Base-by-base conservation (phyloP, 2,329 filamentous ascomycete genomes). In the Cladobotryum protrusum region DNA sequence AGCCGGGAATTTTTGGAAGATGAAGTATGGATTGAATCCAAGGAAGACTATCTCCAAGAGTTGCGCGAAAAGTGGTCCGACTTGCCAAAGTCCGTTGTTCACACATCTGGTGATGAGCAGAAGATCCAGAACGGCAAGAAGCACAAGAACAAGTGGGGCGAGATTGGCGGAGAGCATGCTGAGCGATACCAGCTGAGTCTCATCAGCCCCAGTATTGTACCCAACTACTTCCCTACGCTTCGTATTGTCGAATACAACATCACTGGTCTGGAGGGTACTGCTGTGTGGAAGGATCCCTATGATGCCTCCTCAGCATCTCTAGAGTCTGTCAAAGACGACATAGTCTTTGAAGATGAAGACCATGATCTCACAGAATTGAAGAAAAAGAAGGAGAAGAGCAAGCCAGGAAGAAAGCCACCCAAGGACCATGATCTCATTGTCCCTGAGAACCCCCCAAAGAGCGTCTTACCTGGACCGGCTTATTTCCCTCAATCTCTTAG, bases 211-310 rank as follows among this genome's bases (percentile, higher is more conserved):
- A 97, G 91, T 63, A 74, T 99, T 35, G 88, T 97, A 8, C 93
- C 92, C 6, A 96, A 93, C 63, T 95, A 89, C 67, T 93, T 91
- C 56, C 93, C 92, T 0, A 90, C 87, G 1, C 69, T 96, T 32
- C 82, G 91, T n/a, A 78, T 99, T n/a, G 75, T 92, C 56, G 89
- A 96, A 62, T 99, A 97, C 74, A 41, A 99, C 64, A 89, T 89
- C 48, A 87, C 76, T 0, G 89, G 89, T 0, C 65, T 96, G 3
- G 86, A 89, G 56, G 61, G 81, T 47, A 58, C 65, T 0, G 61
- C 70, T 1, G 67, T 73, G 1, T 82, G 79, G 78, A 55, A 60
- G 1, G 72, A 73, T 45, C 49, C 61, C 1, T 59, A 59, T 17
- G 52, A 61, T 24, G 40, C 32, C 15, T 18, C 35, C 20, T 29